phyloP scores from a whole-genome alignment of 495 filamentous ascomycete genomes.

The Penicillium longicatenatum region DNA sequence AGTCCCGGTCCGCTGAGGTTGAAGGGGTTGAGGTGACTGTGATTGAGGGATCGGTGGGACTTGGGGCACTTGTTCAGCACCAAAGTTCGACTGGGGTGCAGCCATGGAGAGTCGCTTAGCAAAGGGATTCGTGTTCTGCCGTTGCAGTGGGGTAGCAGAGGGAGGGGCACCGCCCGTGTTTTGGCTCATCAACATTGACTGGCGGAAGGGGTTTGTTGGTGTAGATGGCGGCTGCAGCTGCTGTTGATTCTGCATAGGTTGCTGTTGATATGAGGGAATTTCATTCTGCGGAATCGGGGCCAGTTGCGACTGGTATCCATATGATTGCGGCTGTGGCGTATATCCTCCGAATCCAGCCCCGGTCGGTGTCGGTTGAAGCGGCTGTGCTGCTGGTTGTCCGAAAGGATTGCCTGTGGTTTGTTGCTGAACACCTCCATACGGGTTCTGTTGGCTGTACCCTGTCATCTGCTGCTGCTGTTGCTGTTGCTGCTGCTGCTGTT shows the following conservation, averaged over 20 bases:
- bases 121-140: conserved; percentile 86
- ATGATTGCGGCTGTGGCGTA: conserved; percentile 63
- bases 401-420: conserved; percentile 34
- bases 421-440: conserved; percentile 49
- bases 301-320: conserved; percentile 51
- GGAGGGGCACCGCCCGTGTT: conserved; percentile 45
- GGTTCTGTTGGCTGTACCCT: conserved; percentile 18
- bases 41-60: conserved; percentile 43
- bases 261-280: conserved; percentile 51
- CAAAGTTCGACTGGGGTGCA: conserved; percentile 35
- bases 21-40: conserved; percentile 37
- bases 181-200: conserved; percentile 72
- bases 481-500: conserved; percentile 44
- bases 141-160: conserved; percentile 43
- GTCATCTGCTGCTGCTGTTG: conserved; percentile 42
- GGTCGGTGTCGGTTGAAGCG: conserved; percentile 64
- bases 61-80: conserved; percentile 39
- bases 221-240: conserved; percentile 54
- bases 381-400: conserved; percentile 30
- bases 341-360: conserved; percentile 89
- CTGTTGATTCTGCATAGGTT: conserved; percentile 33
- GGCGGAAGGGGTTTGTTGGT: conserved; percentile 84
- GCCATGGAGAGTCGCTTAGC: conserved; percentile 57
- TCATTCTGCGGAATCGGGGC: conserved; percentile 67
- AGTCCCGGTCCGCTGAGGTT: conserved; percentile 49